A percentile compares a stretch with the other conserved stretches of the same genome.
phyloP scores from a whole-genome alignment of 163 green algal species.

The Scenedesmus sp. region DNA sequence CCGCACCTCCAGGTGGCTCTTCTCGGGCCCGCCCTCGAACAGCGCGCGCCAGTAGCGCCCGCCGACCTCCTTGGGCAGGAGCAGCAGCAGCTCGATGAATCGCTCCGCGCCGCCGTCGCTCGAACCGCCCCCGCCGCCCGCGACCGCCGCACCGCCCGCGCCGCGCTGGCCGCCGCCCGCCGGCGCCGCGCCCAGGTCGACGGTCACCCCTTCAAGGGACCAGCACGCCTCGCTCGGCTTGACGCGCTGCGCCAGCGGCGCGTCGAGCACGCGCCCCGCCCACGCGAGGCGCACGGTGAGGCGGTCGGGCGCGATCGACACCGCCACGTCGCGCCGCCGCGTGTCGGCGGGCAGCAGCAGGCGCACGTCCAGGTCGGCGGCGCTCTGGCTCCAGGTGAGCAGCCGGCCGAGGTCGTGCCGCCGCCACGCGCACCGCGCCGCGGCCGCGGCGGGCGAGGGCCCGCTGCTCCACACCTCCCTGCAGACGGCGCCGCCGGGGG shows the following conservation, averaged over 20 bases:
- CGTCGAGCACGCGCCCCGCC: constrained; percentile 73
- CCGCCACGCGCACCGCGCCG: constrained; percentile 30
- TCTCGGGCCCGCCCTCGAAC: constrained; percentile 64
- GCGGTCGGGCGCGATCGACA: constrained; percentile 40
- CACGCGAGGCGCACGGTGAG: constrained; percentile 66
- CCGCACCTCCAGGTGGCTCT: constrained; percentile 60
- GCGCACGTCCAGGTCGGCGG: constrained; percentile 28
- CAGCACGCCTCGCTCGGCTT: constrained; percentile 64
- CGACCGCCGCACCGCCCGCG: background rate
- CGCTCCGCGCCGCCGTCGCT: background rate
- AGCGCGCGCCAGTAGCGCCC: constrained; percentile 60
- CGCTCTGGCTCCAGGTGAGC: constrained; percentile 43
- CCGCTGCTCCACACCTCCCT: constrained; percentile 45
- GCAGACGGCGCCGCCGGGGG: too few species aligned
- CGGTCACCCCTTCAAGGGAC: constrained; percentile 55
- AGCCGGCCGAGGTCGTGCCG: constrained; percentile 1
- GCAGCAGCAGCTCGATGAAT: constrained; percentile 43
- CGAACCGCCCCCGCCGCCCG: background rate
- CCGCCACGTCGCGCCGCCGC: constrained; percentile 44
- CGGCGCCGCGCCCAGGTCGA: background rate
- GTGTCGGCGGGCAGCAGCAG: constrained; percentile 43
- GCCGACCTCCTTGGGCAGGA: constrained; percentile 57
- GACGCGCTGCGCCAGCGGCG: constrained; percentile 51
- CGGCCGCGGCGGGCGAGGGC: background rate
- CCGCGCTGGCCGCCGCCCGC: background rate